A percentile compares a stretch with the other conserved stretches of the same genome.
Conservation (phyloP, 2,329 filamentous ascomycete genomes). For the Rhytidhysteron rufulum region DNA sequence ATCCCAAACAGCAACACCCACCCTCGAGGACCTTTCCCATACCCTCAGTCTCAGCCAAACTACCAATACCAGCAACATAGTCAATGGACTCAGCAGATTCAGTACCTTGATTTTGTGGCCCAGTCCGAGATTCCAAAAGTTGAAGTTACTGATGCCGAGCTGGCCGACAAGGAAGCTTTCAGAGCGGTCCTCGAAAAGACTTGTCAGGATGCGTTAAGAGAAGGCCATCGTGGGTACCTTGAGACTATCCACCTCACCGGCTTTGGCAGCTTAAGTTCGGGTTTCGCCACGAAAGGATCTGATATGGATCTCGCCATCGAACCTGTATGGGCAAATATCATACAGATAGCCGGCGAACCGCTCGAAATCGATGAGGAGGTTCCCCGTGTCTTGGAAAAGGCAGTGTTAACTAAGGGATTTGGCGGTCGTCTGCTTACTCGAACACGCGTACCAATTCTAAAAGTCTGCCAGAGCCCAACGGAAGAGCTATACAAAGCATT, state of each 20-base stretch:
- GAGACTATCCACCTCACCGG: slow-evolving; percentile 64
- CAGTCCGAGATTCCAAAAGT: slow-evolving; percentile 51
- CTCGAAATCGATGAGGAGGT: slow-evolving; percentile 54
- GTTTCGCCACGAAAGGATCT: slow-evolving; percentile 82
- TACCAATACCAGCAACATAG: slow-evolving; percentile 10
- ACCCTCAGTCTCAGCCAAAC: slow-evolving; percentile 9
- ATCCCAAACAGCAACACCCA: slow-evolving; percentile 4
- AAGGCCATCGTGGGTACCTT: slow-evolving; percentile 46
- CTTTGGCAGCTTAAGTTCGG: slow-evolving; percentile 79
- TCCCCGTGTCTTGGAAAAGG: slow-evolving; percentile 71
- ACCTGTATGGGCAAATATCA: slow-evolving; percentile 47
- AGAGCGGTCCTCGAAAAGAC: slow-evolving; percentile 61
- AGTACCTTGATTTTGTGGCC: slow-evolving; percentile 43
- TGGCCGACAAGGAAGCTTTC: slow-evolving; percentile 68
- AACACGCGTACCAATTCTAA: slow-evolving; percentile 83
- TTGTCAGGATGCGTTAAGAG: slow-evolving; percentile 57
- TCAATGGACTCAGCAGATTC: slow-evolving; percentile 30
- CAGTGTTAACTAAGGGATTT: slow-evolving; percentile 66
- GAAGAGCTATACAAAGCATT: slow-evolving; percentile 59
- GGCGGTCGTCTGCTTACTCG: slow-evolving; percentile 74
- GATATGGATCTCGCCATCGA: slow-evolving; percentile 86
- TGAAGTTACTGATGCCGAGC: slow-evolving; percentile 62
- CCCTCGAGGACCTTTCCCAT: neutral
- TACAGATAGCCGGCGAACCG: slow-evolving; percentile 17
- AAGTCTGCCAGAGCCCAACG: slow-evolving; percentile 71